phyloP scores from a whole-genome alignment of 305 asterid species.

The Plantago lanceolata region DNA sequence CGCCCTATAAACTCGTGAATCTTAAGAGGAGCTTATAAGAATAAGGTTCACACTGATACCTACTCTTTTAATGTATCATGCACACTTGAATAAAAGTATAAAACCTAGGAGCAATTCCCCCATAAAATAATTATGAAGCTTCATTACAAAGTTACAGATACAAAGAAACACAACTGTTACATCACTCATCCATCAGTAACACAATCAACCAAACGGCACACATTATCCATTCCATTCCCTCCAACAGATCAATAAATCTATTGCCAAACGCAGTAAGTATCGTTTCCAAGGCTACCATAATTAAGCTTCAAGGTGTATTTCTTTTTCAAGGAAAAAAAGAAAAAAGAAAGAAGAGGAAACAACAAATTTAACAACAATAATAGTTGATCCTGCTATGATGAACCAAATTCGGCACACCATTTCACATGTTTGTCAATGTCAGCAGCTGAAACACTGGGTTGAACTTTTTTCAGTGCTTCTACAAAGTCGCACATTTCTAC shows the following conservation, averaged over 20 bases:
- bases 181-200: conserved; percentile 17
- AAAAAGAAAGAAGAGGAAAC: neutral
- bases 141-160: conserved; percentile 21
- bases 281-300: neutral
- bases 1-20: too few relatives aligned
- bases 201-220: neutral
- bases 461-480: conserved; percentile 87
- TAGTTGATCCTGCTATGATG: conserved; percentile 41
- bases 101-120: too few relatives aligned
- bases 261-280: too few relatives aligned
- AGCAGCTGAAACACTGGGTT: conserved; percentile 89
- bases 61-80: too few relatives aligned
- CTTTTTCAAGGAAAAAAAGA: neutral
- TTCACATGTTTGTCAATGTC: conserved; percentile 93
- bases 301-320: neutral
- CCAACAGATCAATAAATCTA: too few relatives aligned
- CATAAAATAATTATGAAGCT: conserved; percentile 4
- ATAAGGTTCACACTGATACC: too few relatives aligned
- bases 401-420: conserved; percentile 92
- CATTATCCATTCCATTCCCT: neutral
- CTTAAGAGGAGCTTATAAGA: too few relatives aligned
- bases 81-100: too few relatives aligned
- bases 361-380: neutral
- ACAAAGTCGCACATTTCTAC: conserved; percentile 86
- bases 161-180: conserved; percentile 25